Percentiles rank a stretch among this genome's conserved stretches.
Conservation (phyloP, 441 rosid species). For the Populus hybrid region DNA sequence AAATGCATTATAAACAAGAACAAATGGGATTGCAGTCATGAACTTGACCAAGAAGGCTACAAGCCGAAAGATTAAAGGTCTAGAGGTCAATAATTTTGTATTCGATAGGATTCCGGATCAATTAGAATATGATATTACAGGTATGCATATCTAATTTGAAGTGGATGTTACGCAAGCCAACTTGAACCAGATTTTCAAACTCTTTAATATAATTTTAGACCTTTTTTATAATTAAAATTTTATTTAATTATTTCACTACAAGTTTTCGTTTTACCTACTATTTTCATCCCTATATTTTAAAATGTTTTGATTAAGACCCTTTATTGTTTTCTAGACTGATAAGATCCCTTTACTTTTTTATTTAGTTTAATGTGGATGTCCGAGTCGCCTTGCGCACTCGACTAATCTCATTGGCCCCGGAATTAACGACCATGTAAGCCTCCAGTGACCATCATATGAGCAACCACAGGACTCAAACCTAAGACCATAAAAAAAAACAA, state of each 20-base stretch:
- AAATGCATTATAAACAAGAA: neutral
- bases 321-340: neutral
- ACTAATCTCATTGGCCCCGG: too few relatives aligned
- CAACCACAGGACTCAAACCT: too few relatives aligned
- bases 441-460: too few relatives aligned
- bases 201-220: neutral
- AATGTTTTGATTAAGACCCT: neutral
- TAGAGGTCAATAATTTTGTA: neutral
- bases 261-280: neutral
- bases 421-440: too few relatives aligned
- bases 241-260: neutral
- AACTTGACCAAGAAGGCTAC: neutral
- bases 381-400: too few relatives aligned
- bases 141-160: neutral
- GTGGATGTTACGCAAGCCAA: neutral
- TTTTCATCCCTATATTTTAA: neutral
- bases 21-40: too few relatives aligned
- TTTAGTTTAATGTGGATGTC: too few relatives aligned
- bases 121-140: neutral
- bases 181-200: neutral
- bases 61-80: neutral
- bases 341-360: too few relatives aligned
- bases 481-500: too few relatives aligned
- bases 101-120: too few relatives aligned
- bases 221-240: too few relatives aligned